Percentiles rank a stretch among this genome's conserved stretches.
phyloP scores from a whole-genome alignment of 257 asterid genomes.

The Solanum neorickii region DNA sequence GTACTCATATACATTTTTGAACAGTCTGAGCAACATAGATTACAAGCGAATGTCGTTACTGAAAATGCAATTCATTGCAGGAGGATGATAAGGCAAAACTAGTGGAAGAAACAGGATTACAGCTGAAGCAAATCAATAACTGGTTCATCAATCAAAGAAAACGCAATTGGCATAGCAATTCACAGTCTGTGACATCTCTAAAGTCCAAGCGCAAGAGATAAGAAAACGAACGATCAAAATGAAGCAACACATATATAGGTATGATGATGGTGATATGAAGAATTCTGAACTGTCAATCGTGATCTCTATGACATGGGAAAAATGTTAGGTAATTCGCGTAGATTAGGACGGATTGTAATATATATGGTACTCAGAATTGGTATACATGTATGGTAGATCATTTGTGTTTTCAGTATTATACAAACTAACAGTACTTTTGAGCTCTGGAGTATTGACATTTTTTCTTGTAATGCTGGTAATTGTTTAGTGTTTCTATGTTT shows the following conservation, averaged over 20 bases:
- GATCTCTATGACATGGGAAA: background rate
- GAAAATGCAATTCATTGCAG: constrained; percentile 18
- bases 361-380: constrained; percentile 3
- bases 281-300: background rate
- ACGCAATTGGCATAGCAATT: constrained; percentile 86
- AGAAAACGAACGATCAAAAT: background rate
- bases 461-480: background rate
- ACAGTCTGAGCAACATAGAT: background rate
- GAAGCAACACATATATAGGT: background rate
- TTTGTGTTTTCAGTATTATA: constrained; percentile 8
- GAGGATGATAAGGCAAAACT: constrained; percentile 97
- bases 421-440: constrained; percentile 18
- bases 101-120: constrained; percentile 86
- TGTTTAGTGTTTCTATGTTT: background rate
- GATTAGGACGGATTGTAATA: constrained; percentile 9
- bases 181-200: constrained; percentile 73
- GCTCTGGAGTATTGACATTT: background rate
- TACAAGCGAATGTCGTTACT: background rate
- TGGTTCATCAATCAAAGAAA: constrained; percentile 99
- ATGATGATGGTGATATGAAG: background rate
- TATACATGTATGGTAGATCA: constrained; percentile 8
- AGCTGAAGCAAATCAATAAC: constrained; percentile 89
- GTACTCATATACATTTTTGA: background rate
- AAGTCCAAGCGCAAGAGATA: constrained; percentile 93
- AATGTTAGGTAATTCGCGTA: background rate